phyloP scores from a whole-genome alignment of 2,329 filamentous ascomycete species.

The Metarhizium brunneum region DNA sequence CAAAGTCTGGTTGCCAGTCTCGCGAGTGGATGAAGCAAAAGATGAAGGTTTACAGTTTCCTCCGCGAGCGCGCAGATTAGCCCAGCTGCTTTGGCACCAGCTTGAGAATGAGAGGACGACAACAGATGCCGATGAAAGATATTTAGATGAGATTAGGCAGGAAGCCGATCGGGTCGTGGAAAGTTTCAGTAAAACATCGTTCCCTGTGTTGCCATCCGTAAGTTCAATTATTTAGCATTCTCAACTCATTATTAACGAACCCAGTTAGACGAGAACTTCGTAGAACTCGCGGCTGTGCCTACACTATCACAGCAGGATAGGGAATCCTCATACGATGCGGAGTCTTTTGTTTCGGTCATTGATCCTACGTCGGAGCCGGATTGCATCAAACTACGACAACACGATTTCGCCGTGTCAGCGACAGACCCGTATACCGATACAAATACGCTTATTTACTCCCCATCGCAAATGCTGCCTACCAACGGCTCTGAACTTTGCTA shows the following conservation, averaged over 20 bases:
- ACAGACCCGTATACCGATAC: neutral
- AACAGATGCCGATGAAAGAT: neutral
- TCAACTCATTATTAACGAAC: neutral
- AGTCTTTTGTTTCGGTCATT: neutral
- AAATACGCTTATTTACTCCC: neutral
- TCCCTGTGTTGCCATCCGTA: neutral
- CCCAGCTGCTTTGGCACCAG: slow-evolving; percentile 3
- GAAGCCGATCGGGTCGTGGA: neutral
- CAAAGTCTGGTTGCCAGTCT: slow-evolving; percentile 5
- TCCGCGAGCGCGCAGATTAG: neutral
- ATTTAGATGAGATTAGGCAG: slow-evolving; percentile 1
- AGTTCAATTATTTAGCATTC: neutral
- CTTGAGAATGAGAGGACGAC: slow-evolving; percentile 1
- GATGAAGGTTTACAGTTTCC: slow-evolving; percentile 6
- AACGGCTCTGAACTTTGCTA: no score
- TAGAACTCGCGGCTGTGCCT: neutral
- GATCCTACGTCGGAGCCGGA: neutral
- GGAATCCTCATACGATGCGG: neutral
- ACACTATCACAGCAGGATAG: neutral
- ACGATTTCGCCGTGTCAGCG: neutral
- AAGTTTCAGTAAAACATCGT: neutral
- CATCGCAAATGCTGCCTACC: neutral
- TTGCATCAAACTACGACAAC: neutral
- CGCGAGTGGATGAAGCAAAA: slow-evolving; percentile 2
- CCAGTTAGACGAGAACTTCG: slow-evolving; percentile 3